These are phyloP conservation scores for Trichomonas tenax DNA, from an alignment of 208 protist species.

Conservation along the genomic window DNA sequence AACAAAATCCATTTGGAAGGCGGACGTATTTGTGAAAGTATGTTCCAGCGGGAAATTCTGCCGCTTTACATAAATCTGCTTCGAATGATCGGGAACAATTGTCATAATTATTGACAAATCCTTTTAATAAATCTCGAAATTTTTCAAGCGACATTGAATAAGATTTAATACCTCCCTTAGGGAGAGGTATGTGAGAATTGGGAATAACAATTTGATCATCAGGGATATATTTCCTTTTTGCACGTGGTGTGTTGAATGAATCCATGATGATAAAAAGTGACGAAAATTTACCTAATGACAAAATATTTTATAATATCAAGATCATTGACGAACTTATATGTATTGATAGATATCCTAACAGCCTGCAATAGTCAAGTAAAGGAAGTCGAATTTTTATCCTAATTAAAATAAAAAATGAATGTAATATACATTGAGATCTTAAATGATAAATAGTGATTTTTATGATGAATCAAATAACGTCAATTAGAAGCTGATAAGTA, in stretches of 20 bases:
- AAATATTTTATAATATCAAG: not conserved
- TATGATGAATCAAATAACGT: no score
- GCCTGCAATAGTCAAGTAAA: no score
- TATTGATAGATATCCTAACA: no score
- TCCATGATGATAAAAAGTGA: not conserved
- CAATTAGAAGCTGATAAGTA: no score
- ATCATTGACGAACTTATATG: not conserved
- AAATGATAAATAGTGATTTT: no score
- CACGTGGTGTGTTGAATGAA: not conserved
- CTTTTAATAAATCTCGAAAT: not conserved
- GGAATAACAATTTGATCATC: not conserved
- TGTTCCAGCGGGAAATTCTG: not conserved
- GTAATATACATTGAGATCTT: no score
- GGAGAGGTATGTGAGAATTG: not conserved
- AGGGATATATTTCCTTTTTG: not conserved
- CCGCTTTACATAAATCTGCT: not conserved
- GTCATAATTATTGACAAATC: not conserved
- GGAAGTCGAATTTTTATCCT: no score
- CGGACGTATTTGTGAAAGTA: not conserved
- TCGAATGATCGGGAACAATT: not conserved
- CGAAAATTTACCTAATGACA: not conserved
- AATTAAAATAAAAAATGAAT: no score
- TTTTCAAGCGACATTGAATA: not conserved
- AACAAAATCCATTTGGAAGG: not conserved
- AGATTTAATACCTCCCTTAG: not conserved